phyloP scores from a whole-genome alignment of 306 rosid species.

The Dalbergia oliveri region DNA sequence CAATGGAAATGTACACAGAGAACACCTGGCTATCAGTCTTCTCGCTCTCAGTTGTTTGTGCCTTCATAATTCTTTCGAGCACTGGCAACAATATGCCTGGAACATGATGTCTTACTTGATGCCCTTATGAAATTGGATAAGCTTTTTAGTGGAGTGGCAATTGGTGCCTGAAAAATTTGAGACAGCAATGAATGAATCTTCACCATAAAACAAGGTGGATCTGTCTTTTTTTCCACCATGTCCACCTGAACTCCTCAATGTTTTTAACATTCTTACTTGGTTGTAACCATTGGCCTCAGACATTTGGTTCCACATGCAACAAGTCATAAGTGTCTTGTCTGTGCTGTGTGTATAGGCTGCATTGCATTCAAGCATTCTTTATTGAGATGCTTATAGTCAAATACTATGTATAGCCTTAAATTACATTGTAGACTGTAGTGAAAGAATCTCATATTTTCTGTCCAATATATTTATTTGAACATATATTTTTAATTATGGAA shows the following conservation, averaged over 20 bases:
- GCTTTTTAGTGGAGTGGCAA: slow-evolving; percentile 36
- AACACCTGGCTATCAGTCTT: slow-evolving; percentile 90
- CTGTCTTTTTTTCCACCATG: slow-evolving; percentile 54
- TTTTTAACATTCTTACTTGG: slow-evolving; percentile 32
- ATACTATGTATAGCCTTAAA: slow-evolving; percentile 45
- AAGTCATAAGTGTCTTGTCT: not conserved
- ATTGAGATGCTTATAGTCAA: slow-evolving; percentile 45
- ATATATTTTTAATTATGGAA: not conserved
- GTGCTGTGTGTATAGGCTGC: slow-evolving; percentile 31
- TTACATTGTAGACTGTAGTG: slow-evolving; percentile 33
- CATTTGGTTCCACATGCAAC: slow-evolving; percentile 7
- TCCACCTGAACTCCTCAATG: slow-evolving; percentile 39
- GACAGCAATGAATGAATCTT: slow-evolving; percentile 30
- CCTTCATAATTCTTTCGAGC: slow-evolving; percentile 92
- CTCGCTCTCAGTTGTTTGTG: slow-evolving; percentile 94
- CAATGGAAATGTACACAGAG: slow-evolving; percentile 97
- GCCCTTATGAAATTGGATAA: slow-evolving; percentile 26
- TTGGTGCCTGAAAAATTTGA: slow-evolving; percentile 42
- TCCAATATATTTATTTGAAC: slow-evolving; percentile 23
- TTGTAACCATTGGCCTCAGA: slow-evolving; percentile 21
- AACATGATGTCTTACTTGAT: slow-evolving; percentile 55
- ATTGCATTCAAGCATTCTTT: slow-evolving; percentile 40
- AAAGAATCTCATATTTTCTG: slow-evolving; percentile 25
- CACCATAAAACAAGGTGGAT: slow-evolving; percentile 51
- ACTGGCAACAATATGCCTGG: slow-evolving; percentile 72